These are phyloP conservation scores for Neurospora discreta DNA, from an alignment of 495 filamentous ascomycete species.

Conservation along the genomic window DNA sequence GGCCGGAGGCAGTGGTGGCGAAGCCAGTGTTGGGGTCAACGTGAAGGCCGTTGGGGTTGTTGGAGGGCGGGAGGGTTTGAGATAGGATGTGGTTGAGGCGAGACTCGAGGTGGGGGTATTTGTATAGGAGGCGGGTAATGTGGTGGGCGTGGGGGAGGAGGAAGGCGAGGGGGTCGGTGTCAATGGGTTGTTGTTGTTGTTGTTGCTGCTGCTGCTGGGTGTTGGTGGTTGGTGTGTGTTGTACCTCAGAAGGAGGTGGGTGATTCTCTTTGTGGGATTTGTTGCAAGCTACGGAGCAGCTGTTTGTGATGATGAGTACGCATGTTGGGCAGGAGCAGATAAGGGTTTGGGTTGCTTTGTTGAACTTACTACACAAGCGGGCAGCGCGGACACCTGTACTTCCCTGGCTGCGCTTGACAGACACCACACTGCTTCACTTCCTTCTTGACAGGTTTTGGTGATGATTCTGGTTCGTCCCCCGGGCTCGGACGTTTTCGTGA, in stretches of 20 bases:
- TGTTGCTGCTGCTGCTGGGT: neutral
- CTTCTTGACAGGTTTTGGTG: slow-evolving; percentile 1
- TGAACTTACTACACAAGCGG: slow-evolving; percentile 46
- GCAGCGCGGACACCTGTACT: slow-evolving; percentile 59
- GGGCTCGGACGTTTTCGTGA: slow-evolving; percentile 1
- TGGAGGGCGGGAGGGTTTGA: slow-evolving; percentile 32
- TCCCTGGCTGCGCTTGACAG: slow-evolving; percentile 44
- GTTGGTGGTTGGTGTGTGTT: neutral
- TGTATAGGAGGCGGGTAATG: slow-evolving; percentile 39
- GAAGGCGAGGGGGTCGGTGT: slow-evolving; percentile 22
- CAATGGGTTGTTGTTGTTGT: slow-evolving; percentile 6
- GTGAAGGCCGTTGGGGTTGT: neutral
- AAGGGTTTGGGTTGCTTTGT: neutral
- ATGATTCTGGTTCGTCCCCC: neutral
- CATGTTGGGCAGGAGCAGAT: neutral
- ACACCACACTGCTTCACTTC: slow-evolving; percentile 39
- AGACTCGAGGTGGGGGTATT: slow-evolving; percentile 39
- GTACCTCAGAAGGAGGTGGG: slow-evolving; percentile 4
- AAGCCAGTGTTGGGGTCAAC: neutral
- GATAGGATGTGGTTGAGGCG: slow-evolving; percentile 42
- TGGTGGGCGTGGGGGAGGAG: slow-evolving; percentile 31
- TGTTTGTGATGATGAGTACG: slow-evolving; percentile 17
- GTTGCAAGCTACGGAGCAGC: slow-evolving; percentile 61
- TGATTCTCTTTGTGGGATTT: slow-evolving; percentile 47
- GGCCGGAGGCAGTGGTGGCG: neutral